These are phyloP conservation scores for Amyloporia xantha DNA, from an alignment of 768 basidiomycete genomes.

Conservation along the genomic window DNA sequence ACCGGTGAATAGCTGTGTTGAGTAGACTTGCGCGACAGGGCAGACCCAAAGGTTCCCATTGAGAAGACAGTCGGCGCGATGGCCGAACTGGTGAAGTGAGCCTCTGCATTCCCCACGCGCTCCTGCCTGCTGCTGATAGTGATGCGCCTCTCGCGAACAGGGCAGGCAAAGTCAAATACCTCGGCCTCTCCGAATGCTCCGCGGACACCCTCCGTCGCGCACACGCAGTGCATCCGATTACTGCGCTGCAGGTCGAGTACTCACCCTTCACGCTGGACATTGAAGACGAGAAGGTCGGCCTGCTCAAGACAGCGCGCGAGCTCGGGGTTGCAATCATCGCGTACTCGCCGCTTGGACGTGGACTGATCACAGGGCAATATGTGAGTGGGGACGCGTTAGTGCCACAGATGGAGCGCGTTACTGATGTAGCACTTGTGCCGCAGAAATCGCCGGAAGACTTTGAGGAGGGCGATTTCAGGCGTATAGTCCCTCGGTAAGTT, in stretches of 20 bases:
- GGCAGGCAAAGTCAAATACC: constrained; percentile 22
- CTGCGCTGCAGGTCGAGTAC: constrained; percentile 40
- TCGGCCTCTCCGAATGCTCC: constrained; percentile 27
- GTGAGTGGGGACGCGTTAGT: constrained; percentile 19
- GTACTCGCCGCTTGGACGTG: constrained; percentile 32
- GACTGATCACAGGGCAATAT: constrained; percentile 23
- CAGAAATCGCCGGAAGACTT: constrained; percentile 27
- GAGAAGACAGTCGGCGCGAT: constrained; percentile 21
- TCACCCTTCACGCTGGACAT: constrained; percentile 39
- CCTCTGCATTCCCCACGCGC: no score
- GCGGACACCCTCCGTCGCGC: constrained; percentile 20
- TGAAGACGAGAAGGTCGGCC: constrained; percentile 31
- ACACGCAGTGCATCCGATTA: constrained; percentile 38
- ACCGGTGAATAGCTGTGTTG: no score
- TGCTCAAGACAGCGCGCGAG: constrained; percentile 36
- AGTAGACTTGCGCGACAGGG: constrained; percentile 3
- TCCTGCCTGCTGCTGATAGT: no score
- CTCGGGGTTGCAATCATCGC: constrained; percentile 40
- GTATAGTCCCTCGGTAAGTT: constrained; percentile 22
- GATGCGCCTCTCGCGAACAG: constrained; percentile 12
- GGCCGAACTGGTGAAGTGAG: constrained; percentile 23
- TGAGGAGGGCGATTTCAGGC: constrained; percentile 21
- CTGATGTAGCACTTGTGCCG: constrained; percentile 7
- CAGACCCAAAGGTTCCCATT: constrained; percentile 20
- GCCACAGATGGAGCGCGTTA: constrained; percentile 22